Conservation (phyloP, 2,329 filamentous ascomycete genomes). For the Neofusicoccum kwambonambiense region DNA sequence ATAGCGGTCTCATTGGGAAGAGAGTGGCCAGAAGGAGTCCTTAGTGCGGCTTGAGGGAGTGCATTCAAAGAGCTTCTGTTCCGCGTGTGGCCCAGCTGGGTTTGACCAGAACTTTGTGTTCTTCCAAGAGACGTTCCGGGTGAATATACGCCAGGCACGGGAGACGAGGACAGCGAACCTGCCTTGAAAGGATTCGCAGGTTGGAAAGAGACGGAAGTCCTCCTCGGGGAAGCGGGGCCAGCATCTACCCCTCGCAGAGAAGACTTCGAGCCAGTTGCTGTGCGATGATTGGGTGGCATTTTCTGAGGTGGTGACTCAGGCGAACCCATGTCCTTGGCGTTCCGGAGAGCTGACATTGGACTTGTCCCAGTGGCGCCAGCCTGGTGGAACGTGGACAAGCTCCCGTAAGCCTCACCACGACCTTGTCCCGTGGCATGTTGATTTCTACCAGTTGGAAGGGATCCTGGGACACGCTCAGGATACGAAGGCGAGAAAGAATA, state of each 20-base stretch:
- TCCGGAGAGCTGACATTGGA: constrained; percentile 78
- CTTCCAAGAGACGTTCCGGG: constrained; percentile 51
- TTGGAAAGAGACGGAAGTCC: constrained; percentile 85
- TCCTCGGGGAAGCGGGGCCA: constrained; percentile 55
- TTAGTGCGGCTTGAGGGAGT: constrained; percentile 71
- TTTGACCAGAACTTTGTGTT: constrained; percentile 22
- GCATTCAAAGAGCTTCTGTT: constrained; percentile 72
- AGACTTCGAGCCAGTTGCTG: constrained; percentile 49
- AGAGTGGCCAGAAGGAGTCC: constrained; percentile 55
- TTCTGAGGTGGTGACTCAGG: constrained; percentile 52
- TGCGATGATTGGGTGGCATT: constrained; percentile 46
- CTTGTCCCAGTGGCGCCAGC: constrained; percentile 78
- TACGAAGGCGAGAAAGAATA: constrained; percentile 81
- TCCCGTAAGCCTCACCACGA: constrained; percentile 79
- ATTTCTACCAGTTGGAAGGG: constrained; percentile 65
- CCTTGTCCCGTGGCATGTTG: constrained; percentile 53
- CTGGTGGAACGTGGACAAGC: constrained; percentile 80
- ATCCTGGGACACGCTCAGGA: constrained; percentile 65
- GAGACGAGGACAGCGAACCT: constrained; percentile 88
- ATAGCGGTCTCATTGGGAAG: constrained; percentile 60
- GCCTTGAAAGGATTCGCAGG: constrained; percentile 76
- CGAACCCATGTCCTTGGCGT: constrained; percentile 59
- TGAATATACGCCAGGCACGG: constrained; percentile 55
- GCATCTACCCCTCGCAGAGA: constrained; percentile 52
- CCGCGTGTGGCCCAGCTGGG: constrained; percentile 51